Percentiles rank a stretch among this genome's conserved stretches.
These are phyloP conservation scores for Platanthera guangdongensis DNA, from an alignment of 106 monocot species.

Conservation along the genomic window DNA sequence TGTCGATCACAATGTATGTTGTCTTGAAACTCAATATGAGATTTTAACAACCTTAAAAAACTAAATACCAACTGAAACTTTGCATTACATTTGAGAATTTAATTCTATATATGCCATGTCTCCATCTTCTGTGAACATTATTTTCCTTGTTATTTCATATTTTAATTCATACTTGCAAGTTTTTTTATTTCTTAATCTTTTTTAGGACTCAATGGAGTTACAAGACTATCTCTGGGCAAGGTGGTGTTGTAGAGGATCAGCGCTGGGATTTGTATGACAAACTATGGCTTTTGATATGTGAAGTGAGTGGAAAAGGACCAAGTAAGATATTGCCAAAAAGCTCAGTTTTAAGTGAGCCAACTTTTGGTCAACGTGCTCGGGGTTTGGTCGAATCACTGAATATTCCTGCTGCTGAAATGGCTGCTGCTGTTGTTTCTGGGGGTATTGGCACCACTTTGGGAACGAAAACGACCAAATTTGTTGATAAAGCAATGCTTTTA, in stretches of 20 bases:
- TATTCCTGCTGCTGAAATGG: conserved; percentile 99
- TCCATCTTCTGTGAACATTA: background rate
- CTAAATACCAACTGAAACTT: background rate
- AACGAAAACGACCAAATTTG: conserved; percentile 63
- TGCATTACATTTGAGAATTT: background rate
- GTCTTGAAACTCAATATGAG: background rate
- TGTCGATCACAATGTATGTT: background rate
- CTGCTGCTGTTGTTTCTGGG: conserved; percentile 88
- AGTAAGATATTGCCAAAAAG: conserved; percentile 37
- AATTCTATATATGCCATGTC: background rate
- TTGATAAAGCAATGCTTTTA: conserved; percentile 93
- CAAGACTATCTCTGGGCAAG: conserved; percentile 14
- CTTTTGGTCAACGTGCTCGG: conserved; percentile 86
- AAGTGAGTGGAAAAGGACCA: conserved; percentile 67
- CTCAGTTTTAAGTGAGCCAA: conserved; percentile 42
- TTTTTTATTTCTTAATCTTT: conserved; percentile 3
- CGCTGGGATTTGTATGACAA: conserved; percentile 82
- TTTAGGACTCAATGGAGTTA: conserved; percentile 49
- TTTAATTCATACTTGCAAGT: background rate
- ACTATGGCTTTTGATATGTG: conserved; percentile 63
- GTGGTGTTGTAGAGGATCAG: conserved; percentile 16
- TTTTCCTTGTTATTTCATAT: background rate
- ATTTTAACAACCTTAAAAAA: background rate
- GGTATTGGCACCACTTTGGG: conserved; percentile 74
- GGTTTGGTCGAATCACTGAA: conserved; percentile 95